Percentiles rank a stretch among this genome's conserved stretches.
These are phyloP conservation scores for Talaromyces nanjingensis DNA, from an alignment of 495 filamentous ascomycete genomes.

Conservation along the genomic window DNA sequence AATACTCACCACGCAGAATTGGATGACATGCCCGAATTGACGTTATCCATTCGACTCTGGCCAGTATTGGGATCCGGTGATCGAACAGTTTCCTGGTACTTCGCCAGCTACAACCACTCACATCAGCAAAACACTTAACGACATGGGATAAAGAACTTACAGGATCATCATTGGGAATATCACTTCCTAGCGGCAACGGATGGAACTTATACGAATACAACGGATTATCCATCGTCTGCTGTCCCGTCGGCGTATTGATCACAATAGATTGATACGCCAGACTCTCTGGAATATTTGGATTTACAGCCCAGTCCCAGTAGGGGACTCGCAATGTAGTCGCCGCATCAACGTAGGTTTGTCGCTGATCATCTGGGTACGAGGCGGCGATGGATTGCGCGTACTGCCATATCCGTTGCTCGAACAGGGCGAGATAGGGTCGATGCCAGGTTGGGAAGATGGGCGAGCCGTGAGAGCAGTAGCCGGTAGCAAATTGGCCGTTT, in stretches of 20 bases:
- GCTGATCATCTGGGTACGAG: constrained; percentile 16
- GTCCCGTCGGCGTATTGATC: constrained; percentile 30
- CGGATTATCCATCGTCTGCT: constrained; percentile 24
- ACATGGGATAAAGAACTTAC: neutral
- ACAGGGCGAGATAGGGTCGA: constrained; percentile 39
- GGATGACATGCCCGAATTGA: constrained; percentile 9
- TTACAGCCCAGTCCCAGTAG: constrained; percentile 52
- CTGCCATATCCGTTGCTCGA: constrained; percentile 28
- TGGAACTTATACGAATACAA: constrained; percentile 27
- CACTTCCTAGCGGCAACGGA: constrained; percentile 15
- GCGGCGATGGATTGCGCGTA: constrained; percentile 23
- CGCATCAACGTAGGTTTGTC: constrained; percentile 27
- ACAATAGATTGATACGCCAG: constrained; percentile 26
- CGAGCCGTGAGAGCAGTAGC: constrained; percentile 25
- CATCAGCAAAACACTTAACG: neutral
- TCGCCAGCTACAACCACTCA: neutral
- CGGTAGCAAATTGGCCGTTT: constrained; percentile 10
- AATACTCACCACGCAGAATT: constrained; percentile 11
- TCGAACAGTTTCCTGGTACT: constrained; percentile 8
- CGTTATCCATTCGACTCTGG: constrained; percentile 10
- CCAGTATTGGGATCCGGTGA: constrained; percentile 11
- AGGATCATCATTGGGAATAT: constrained; percentile 16
- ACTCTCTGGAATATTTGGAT: constrained; percentile 24
- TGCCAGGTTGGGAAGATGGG: constrained; percentile 42
- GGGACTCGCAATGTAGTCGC: constrained; percentile 43